A percentile compares a stretch with the other conserved stretches of the same genome.
Conservation (phyloP, 2,329 filamentous ascomycete species). For the Helminthosporium solani region DNA sequence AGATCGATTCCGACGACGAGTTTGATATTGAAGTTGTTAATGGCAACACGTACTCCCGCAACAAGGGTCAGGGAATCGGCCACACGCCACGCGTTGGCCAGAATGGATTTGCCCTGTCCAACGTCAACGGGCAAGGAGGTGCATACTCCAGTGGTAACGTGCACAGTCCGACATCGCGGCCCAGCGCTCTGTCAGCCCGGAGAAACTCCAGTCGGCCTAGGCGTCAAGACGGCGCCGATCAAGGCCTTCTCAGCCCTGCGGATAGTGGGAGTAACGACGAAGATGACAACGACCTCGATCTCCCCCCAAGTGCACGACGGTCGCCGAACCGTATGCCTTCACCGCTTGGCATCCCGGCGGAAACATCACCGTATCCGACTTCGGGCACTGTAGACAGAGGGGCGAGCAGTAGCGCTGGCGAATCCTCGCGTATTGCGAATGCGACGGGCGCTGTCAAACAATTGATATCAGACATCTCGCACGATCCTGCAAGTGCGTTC, state of each 20-base stretch:
- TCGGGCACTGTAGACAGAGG: slow-evolving; percentile 33
- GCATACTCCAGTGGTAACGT: slow-evolving; percentile 60
- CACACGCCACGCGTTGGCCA: slow-evolving; percentile 64
- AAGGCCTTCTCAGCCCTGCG: slow-evolving; percentile 55
- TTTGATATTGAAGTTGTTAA: slow-evolving; percentile 83
- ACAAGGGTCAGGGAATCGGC: slow-evolving; percentile 73
- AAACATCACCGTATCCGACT: slow-evolving; percentile 42
- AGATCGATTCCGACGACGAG: slow-evolving; percentile 96
- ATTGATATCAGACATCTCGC: slow-evolving; percentile 72
- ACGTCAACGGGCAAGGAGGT: slow-evolving; percentile 54
- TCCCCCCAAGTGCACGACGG: slow-evolving; percentile 58
- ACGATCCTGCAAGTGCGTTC: slow-evolving; percentile 89
- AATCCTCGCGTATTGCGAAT: slow-evolving; percentile 52
- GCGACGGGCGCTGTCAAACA: slow-evolving; percentile 77
- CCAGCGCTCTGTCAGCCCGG: slow-evolving; percentile 48
- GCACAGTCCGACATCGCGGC: slow-evolving; percentile 49
- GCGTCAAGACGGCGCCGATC: slow-evolving; percentile 52
- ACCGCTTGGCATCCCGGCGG: slow-evolving; percentile 22
- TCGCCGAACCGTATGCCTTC: slow-evolving; percentile 44
- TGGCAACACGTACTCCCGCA: slow-evolving; percentile 76
- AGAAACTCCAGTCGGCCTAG: slow-evolving; percentile 55
- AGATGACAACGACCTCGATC: slow-evolving; percentile 57
- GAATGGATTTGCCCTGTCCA: slow-evolving; percentile 58
- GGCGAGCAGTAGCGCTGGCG: slow-evolving; percentile 16
- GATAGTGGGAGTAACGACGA: slow-evolving; percentile 55